phyloP scores from a whole-genome alignment of 2,329 filamentous ascomycete genomes.

The Talaromyces amestolkiae region DNA sequence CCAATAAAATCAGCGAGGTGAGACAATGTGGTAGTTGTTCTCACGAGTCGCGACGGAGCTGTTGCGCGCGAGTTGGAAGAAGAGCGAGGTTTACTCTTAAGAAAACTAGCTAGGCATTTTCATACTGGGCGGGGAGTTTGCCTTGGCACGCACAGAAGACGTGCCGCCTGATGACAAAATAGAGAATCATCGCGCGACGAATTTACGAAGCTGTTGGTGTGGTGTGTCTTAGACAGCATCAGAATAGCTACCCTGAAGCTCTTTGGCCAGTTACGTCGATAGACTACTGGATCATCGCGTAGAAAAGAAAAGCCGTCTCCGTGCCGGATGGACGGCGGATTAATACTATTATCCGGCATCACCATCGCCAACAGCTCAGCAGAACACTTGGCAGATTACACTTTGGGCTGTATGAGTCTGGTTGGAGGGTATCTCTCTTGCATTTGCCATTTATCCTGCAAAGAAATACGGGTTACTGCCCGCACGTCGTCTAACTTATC shows the following conservation, averaged over 20 bases:
- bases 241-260: background rate
- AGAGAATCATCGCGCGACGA: conserved; percentile 9
- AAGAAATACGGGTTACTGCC: background rate
- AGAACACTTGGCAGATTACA: background rate
- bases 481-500: background rate
- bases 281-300: conserved; percentile 20
- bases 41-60: conserved; percentile 21
- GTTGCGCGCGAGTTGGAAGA: conserved; percentile 24
- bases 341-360: conserved; percentile 15
- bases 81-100: conserved; percentile 30
- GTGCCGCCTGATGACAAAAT: conserved; percentile 15
- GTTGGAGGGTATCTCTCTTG: background rate
- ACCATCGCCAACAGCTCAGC: background rate
- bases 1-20: background rate
- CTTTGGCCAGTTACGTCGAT: conserved; percentile 5
- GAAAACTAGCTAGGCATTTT: conserved; percentile 28
- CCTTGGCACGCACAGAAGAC: conserved; percentile 15
- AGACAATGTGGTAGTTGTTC: background rate
- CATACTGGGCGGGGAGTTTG: conserved; percentile 17
- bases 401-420: background rate
- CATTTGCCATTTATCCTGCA: background rate
- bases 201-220: conserved; percentile 9
- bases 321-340: conserved; percentile 17
- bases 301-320: conserved; percentile 22
- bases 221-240: background rate